Evolutionary conservation across 2,329 filamentous ascomycete species (phyloP).

Genomic region (Dactylellina drechsleri): DNA sequence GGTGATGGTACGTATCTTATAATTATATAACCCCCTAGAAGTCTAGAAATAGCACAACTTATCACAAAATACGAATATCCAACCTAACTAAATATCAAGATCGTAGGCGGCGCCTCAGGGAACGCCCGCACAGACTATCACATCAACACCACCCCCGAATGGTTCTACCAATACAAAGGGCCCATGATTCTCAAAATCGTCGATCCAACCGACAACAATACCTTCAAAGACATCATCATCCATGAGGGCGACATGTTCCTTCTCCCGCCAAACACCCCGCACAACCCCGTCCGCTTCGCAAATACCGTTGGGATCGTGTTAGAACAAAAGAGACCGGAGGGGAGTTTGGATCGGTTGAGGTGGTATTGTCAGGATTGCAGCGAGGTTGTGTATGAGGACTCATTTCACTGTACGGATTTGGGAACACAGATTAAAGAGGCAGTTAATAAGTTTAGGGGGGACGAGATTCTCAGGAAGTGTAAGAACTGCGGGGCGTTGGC

Average conservation of each 20-base stretch:
- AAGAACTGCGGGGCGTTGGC: conserved; percentile 79
- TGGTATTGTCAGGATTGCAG: conserved; percentile 86
- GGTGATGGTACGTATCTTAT: conserved; percentile 72
- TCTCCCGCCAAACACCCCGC: conserved; percentile 90
- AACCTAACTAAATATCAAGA: conserved; percentile 64
- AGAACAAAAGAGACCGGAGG: conserved; percentile 80
- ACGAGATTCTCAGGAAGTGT: conserved; percentile 78
- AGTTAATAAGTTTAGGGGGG: conserved; percentile 80
- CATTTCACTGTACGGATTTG: conserved; percentile 88
- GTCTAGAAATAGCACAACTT: neutral
- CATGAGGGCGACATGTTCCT: conserved; percentile 93
- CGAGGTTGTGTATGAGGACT: conserved; percentile 81
- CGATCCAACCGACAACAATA: conserved; percentile 67
- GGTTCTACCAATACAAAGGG: conserved; percentile 97
- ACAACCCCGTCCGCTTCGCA: conserved; percentile 93
- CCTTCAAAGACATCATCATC: conserved; percentile 87
- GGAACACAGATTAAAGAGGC: conserved; percentile 94
- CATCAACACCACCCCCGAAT: conserved; percentile 95
- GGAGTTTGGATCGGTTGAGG: conserved; percentile 78
- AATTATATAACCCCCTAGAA: conserved; percentile 45
- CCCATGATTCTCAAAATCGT: conserved; percentile 94
- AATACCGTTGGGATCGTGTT: conserved; percentile 91
- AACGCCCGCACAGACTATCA: conserved; percentile 98
- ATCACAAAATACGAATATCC: neutral
- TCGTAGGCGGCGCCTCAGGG: conserved; percentile 81